These are phyloP conservation scores for Geopyxis carbonaria DNA, from an alignment of 495 filamentous ascomycete species.

Conservation along the genomic window DNA sequence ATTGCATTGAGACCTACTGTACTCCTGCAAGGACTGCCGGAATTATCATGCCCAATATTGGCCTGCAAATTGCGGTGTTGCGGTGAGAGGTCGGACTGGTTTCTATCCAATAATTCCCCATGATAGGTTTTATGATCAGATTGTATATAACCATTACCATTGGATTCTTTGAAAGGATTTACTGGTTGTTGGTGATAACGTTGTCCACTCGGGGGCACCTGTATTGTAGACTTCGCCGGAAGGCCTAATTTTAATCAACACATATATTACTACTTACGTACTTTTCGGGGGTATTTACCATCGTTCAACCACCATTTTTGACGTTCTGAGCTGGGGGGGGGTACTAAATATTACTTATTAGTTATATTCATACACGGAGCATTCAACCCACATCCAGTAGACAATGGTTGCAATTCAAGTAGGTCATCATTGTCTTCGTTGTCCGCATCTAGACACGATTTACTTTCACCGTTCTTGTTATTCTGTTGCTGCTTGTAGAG, in stretches of 20 bases:
- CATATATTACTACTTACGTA: background rate
- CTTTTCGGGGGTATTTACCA: constrained; percentile 32
- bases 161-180: too few species aligned
- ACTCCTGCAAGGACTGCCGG: too few species aligned
- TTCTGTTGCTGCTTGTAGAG: constrained; percentile 53
- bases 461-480: constrained; percentile 28
- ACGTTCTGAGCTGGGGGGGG: constrained; percentile 75
- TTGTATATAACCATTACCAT: too few species aligned
- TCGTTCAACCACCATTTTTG: constrained; percentile 93
- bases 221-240: constrained; percentile 53
- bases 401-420: constrained; percentile 54
- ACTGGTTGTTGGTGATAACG: too few species aligned
- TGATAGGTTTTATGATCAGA: too few species aligned
- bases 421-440: constrained; percentile 49
- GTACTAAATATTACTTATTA: constrained; percentile 31
- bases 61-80: too few species aligned
- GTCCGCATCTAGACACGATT: constrained; percentile 20
- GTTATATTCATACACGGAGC: constrained; percentile 7
- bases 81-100: too few species aligned
- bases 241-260: constrained; percentile 34
- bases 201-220: constrained; percentile 38
- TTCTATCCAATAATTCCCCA: too few species aligned
- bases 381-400: constrained; percentile 39
- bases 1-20: too few species aligned
- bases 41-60: too few species aligned